phyloP scores from a whole-genome alignment of 257 asterid genomes.

The Lithospermum erythrorhizon region DNA sequence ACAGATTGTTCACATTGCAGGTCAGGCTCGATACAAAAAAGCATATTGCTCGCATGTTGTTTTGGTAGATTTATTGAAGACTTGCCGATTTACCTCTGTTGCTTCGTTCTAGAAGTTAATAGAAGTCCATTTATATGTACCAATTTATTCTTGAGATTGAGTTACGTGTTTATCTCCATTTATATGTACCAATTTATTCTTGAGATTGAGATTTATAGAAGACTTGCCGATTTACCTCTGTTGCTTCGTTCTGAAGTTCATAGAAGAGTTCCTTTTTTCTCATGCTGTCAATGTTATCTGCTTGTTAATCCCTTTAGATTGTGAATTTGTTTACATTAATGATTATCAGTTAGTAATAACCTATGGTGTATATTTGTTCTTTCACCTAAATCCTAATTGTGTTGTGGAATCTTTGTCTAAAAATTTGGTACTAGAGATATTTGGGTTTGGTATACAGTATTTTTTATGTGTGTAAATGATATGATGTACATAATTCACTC shows the following conservation, averaged over 20 bases:
- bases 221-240: too few relatives aligned
- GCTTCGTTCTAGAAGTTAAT: background rate
- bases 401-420: too few relatives aligned
- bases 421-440: too few relatives aligned
- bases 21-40: background rate
- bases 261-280: too few relatives aligned
- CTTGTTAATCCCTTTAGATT: too few relatives aligned
- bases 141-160: background rate
- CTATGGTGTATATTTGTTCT: background rate
- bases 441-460: background rate
- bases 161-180: background rate
- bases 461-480: too few relatives aligned
- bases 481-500: background rate
- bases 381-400: too few relatives aligned
- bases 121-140: background rate
- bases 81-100: background rate
- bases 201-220: background rate
- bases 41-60: background rate
- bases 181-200: too few relatives aligned
- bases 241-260: too few relatives aligned
- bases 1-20: slow-evolving; percentile 21
- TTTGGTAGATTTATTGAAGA: background rate
- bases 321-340: background rate
- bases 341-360: background rate
- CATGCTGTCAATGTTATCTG: too few relatives aligned